Conservation (phyloP, 2,329 filamentous ascomycete species). For the Ophiosphaerella herpotricha region DNA sequence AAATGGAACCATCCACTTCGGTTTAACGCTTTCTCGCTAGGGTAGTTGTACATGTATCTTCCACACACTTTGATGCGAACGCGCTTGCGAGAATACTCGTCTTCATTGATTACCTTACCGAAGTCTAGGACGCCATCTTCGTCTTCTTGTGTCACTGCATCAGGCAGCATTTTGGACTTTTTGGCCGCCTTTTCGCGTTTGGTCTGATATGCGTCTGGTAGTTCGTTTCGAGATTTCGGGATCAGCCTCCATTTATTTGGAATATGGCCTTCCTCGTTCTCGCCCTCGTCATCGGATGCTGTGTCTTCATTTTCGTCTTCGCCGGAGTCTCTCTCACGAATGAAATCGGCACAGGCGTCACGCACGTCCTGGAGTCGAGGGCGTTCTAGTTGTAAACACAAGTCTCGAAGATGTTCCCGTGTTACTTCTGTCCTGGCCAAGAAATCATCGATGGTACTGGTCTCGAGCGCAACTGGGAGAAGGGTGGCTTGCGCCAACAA, state of each 20-base stretch:
- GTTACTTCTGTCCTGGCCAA: constrained; percentile 50
- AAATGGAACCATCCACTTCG: constrained; percentile 58
- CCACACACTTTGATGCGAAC: constrained; percentile 55
- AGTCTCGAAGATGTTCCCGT: constrained; percentile 51
- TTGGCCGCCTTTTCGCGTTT: constrained; percentile 42
- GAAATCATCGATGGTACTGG: constrained; percentile 53
- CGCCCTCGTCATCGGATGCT: constrained; percentile 19
- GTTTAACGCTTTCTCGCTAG: constrained; percentile 53
- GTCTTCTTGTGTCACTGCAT: constrained; percentile 5
- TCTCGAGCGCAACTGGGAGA: constrained; percentile 51
- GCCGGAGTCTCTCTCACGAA: constrained; percentile 46
- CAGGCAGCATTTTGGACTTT: constrained; percentile 9
- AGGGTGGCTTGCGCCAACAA: constrained; percentile 53
- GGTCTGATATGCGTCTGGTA: constrained; percentile 29
- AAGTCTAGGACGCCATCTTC: constrained; percentile 40
- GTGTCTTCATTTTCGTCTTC: constrained; percentile 34
- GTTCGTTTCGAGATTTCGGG: constrained; percentile 2
- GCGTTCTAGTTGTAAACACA: constrained; percentile 55
- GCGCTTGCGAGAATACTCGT: constrained; percentile 41
- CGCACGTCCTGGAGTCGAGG: constrained; percentile 56
- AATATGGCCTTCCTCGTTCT: constrained; percentile 19
- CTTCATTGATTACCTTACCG: constrained; percentile 42
- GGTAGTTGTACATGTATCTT: constrained; percentile 57
- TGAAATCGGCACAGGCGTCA: constrained; percentile 57
- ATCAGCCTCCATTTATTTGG: constrained; percentile 11